These are phyloP conservation scores for Anisodus acutangulus DNA, from an alignment of 257 asterid species.

Conservation along the genomic window DNA sequence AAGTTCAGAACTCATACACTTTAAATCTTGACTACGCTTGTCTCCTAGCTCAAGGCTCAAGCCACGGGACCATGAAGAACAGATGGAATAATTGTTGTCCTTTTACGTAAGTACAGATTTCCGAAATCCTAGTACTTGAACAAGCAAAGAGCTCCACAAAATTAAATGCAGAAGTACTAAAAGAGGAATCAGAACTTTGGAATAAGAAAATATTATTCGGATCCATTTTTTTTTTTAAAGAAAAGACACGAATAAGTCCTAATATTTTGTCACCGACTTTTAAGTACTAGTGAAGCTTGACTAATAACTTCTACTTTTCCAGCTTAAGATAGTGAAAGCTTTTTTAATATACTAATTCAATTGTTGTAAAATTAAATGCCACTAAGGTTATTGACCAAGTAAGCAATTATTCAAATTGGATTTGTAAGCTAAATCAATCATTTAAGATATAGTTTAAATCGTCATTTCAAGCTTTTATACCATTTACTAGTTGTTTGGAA, in stretches of 20 bases:
- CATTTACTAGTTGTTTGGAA: no score
- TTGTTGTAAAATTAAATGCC: background rate
- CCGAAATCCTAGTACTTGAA: background rate
- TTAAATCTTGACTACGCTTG: no score
- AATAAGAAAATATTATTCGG: background rate
- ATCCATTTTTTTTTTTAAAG: background rate
- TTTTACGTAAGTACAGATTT: background rate
- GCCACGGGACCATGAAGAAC: background rate
- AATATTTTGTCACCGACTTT: background rate
- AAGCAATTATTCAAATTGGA: no score
- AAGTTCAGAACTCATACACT: no score
- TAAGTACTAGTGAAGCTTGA: background rate
- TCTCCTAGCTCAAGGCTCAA: no score
- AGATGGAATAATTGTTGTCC: background rate
- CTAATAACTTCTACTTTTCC: background rate
- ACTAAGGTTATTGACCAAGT: background rate
- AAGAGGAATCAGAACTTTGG: background rate
- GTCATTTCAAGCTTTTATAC: no score
- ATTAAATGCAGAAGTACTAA: background rate
- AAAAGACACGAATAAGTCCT: conserved; percentile 15
- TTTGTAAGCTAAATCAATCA: no score
- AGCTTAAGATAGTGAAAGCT: background rate
- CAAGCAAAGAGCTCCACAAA: conserved; percentile 7
- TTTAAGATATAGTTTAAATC: no score
- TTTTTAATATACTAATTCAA: background rate